These are phyloP conservation scores for Bisporella sp. DNA, from an alignment of 2,329 filamentous ascomycete species.

Conservation along the genomic window DNA sequence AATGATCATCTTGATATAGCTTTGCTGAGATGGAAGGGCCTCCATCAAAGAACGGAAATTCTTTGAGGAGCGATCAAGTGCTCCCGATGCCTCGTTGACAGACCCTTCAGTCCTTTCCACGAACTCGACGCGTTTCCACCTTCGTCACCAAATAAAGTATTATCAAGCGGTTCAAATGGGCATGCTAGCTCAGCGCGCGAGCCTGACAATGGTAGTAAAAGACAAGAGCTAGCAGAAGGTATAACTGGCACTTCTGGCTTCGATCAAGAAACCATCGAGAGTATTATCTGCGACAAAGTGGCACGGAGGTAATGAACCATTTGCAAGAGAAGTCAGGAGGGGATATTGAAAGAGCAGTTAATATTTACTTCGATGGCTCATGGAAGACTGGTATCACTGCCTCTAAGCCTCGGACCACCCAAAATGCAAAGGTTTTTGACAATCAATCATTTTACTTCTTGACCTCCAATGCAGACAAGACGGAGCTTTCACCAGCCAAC, in stretches of 20 bases:
- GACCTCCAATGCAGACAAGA: conserved; percentile 4
- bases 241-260: conserved; percentile 31
- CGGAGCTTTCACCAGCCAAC: conserved; percentile 30
- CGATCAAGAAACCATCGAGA: conserved; percentile 50
- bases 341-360: conserved; percentile 55
- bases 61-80: conserved; percentile 31
- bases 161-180: no score
- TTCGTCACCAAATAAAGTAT: no score
- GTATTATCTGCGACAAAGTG: conserved; percentile 52
- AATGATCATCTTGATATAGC: conserved; percentile 4
- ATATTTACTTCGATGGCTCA: conserved; percentile 65
- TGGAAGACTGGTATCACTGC: conserved; percentile 38
- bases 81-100: conserved; percentile 14
- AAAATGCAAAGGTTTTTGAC: conserved; percentile 13
- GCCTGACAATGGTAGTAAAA: no score
- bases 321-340: conserved; percentile 49
- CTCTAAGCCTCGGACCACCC: conserved; percentile 1
- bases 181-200: no score
- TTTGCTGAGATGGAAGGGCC: conserved; percentile 33
- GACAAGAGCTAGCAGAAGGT: no score
- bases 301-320: conserved; percentile 37
- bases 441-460: conserved; percentile 19
- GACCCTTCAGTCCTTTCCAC: conserved; percentile 15
- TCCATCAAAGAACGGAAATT: conserved; percentile 41
- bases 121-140: conserved; percentile 22